Conservation (phyloP, 2,329 filamentous ascomycete genomes). For the Exophiala phaeomuriformis region DNA sequence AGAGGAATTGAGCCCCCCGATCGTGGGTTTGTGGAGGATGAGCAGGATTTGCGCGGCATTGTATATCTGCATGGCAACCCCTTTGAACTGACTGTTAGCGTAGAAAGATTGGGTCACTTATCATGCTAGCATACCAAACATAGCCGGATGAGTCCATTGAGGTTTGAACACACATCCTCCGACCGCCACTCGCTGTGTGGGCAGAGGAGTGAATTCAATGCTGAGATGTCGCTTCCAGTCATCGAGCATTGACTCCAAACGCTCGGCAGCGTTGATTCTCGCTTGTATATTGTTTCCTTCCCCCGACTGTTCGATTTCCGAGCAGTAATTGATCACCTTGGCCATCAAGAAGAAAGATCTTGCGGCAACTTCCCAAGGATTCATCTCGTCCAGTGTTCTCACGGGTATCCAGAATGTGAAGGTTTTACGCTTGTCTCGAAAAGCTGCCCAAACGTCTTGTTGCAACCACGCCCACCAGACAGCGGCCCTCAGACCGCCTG, state of each 20-base stretch:
- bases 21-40: slow-evolving; percentile 23
- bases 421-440: slow-evolving; percentile 28
- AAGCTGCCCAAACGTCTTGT: slow-evolving; percentile 31
- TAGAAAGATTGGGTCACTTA: no score
- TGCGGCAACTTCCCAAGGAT: slow-evolving; percentile 21
- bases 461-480: slow-evolving; percentile 32
- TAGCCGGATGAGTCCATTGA: slow-evolving; percentile 28
- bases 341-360: slow-evolving; percentile 26
- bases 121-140: slow-evolving; percentile 21
- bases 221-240: slow-evolving; percentile 28
- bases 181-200: slow-evolving; percentile 2
- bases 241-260: slow-evolving; percentile 24
- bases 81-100: no score
- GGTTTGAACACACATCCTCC: slow-evolving; percentile 15
- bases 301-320: slow-evolving; percentile 8
- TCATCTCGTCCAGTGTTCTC: slow-evolving; percentile 17
- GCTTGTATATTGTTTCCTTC: slow-evolving; percentile 10
- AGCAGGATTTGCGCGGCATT: slow-evolving; percentile 26
- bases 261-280: slow-evolving; percentile 15
- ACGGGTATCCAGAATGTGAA: slow-evolving; percentile 28
- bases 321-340: slow-evolving; percentile 26
- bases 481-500: slow-evolving; percentile 27
- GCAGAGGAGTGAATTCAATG: slow-evolving; percentile 28
- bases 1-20: slow-evolving; percentile 24
- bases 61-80: slow-evolving; percentile 25